Base-by-base conservation (phyloP, 192 early-diverging fungal genomes). In the Chytriomyces sp. region DNA sequence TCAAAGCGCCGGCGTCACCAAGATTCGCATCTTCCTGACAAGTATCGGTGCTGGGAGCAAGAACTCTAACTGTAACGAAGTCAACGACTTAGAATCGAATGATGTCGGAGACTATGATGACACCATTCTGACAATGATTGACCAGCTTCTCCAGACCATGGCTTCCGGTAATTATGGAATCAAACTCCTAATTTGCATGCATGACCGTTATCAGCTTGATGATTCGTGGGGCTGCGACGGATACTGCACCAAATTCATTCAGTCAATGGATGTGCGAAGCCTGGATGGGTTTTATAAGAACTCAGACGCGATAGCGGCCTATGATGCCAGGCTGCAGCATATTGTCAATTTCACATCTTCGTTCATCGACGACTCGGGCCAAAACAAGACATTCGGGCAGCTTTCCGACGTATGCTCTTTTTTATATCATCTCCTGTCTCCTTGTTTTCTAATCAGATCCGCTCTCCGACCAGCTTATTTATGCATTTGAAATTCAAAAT, bases 401-500 rank as follows among this genome's bases (percentile, higher is more conserved):
- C n/a, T n/a, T n/a, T n/a, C n/a, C n/a, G n/a, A n/a, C n/a, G n/a
- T n/a, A n/a, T n/a, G n/a, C n/a, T n/a, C n/a, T n/a, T n/a, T n/a
- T n/a, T n/a, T n/a, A n/a, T n/a, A n/a, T n/a, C n/a, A n/a, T n/a
- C n/a, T n/a, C n/a, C n/a, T n/a, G n/a, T n/a, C n/a, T n/a, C n/a
- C n/a, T n/a, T n/a, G n/a, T n/a, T n/a, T n/a, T n/a, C n/a, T n/a
- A n/a, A n/a, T n/a, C n/a, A n/a, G n/a, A n/a, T n/a, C n/a, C n/a
- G n/a, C n/a, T n/a, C n/a, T n/a, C n/a, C n/a, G n/a, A n/a, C n/a
- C n/a, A 70, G 17, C 66, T 52, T 0, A 70, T 75, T 28, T 54
- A 66, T 33, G 55, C 62, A 22, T 70, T 75, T 58, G 73, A 66
- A 52, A 70, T 75, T 57, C 53, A 75, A 33, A 75, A 75, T 39